Evolutionary conservation across 495 filamentous ascomycete species (phyloP).

Genomic region (Hypoxylon lienhwacheense): DNA sequence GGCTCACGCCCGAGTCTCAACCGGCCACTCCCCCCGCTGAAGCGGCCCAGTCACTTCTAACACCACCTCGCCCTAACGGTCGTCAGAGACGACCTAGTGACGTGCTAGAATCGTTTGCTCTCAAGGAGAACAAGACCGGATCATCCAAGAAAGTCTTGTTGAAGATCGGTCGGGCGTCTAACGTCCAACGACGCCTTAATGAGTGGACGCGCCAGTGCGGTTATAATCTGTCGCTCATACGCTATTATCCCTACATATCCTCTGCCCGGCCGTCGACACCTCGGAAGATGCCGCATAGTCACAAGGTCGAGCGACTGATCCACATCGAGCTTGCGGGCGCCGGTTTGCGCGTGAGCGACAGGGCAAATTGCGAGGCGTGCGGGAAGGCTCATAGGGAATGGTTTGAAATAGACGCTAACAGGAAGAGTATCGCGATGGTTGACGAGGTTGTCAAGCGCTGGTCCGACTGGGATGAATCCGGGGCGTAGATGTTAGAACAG

Average conservation of each 20-base stretch:
- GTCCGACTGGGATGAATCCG: conserved; percentile 71
- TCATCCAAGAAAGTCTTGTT: conserved; percentile 64
- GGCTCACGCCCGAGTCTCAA: conserved; percentile 67
- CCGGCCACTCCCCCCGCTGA: conserved; percentile 56
- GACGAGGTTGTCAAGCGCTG: conserved; percentile 86
- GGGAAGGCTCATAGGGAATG: conserved; percentile 91
- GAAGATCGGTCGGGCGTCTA: conserved; percentile 89
- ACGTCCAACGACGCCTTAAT: conserved; percentile 86
- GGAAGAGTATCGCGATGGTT: conserved; percentile 68
- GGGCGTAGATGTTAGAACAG: background rate
- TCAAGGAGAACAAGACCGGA: conserved; percentile 30
- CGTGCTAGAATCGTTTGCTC: conserved; percentile 61
- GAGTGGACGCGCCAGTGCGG: conserved; percentile 94
- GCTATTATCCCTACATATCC: conserved; percentile 86
- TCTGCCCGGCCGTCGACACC: conserved; percentile 47
- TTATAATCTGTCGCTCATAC: conserved; percentile 79
- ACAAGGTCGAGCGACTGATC: conserved; percentile 88
- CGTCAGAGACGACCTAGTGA: conserved; percentile 64
- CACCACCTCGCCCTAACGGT: conserved; percentile 47
- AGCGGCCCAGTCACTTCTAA: conserved; percentile 61
- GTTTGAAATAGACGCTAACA: conserved; percentile 85
- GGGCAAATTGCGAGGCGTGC: conserved; percentile 68
- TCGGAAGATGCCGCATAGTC: conserved; percentile 80
- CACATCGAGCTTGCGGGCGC: conserved; percentile 81
- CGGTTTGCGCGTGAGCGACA: conserved; percentile 60